These are phyloP conservation scores for Apiotrichum porosum DNA, from an alignment of 1,284 basidiomycete species.

Conservation along the genomic window DNA sequence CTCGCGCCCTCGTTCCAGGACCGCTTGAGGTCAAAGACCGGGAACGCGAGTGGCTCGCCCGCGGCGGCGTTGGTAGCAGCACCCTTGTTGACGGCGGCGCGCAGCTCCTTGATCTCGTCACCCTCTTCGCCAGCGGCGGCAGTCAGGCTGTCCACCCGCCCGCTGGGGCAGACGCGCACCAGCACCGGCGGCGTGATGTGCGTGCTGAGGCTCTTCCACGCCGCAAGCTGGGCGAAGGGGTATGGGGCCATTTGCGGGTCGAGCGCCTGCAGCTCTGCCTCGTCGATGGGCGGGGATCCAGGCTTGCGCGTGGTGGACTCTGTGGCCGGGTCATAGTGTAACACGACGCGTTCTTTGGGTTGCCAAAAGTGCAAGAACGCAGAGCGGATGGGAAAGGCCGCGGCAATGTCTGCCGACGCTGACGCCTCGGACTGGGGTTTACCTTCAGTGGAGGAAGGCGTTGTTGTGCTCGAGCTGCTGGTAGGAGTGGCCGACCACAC, in stretches of 20 bases:
- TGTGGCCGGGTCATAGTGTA: conserved; percentile 24
- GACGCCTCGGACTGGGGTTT: background rate
- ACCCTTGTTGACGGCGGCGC: background rate
- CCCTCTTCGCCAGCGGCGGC: background rate
- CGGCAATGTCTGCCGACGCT: conserved; percentile 6
- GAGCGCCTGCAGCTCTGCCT: conserved; percentile 45
- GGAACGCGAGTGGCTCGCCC: conserved; percentile 32
- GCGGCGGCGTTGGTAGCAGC: too few relatives aligned
- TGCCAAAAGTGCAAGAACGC: conserved; percentile 24
- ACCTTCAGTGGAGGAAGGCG: too few relatives aligned
- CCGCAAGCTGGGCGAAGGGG: conserved; percentile 36
- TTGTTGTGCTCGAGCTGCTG: too few relatives aligned
- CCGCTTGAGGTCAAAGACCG: conserved; percentile 43
- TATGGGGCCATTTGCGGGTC: conserved; percentile 49
- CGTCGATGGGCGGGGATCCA: conserved; percentile 13
- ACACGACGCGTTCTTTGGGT: conserved; percentile 28
- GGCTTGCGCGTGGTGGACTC: background rate
- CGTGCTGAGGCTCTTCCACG: conserved; percentile 39
- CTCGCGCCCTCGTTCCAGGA: conserved; percentile 48
- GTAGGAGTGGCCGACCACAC: conserved; percentile 28
- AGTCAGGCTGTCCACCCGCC: too few relatives aligned
- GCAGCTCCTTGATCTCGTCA: background rate
- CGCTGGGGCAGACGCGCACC: conserved; percentile 20
- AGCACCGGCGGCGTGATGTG: conserved; percentile 33
- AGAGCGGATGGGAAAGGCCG: conserved; percentile 26